Evolutionary conservation across 306 rosid species (phyloP).

Genomic region (Lathyrus aphaca): DNA sequence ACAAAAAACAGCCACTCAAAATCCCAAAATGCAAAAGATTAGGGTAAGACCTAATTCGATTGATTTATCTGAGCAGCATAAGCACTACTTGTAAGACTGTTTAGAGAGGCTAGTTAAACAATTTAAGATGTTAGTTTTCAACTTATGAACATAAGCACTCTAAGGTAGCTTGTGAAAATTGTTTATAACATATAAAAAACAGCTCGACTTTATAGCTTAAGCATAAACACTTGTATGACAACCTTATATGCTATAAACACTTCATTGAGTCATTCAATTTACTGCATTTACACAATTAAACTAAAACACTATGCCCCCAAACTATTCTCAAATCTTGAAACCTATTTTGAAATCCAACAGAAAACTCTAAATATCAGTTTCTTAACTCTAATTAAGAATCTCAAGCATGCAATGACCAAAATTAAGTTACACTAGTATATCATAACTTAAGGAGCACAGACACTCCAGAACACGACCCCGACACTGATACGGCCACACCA

Average conservation of each 20-base stretch:
- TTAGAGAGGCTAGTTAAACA: background rate
- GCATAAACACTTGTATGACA: background rate
- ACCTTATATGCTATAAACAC: background rate
- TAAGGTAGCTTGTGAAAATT: background rate
- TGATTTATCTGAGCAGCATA: background rate
- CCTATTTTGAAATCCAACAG: background rate
- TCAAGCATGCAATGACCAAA: slow-evolving; percentile 10
- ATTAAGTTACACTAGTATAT: background rate
- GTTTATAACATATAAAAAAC: background rate
- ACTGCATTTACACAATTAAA: slow-evolving; percentile 3
- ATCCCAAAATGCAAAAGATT: slow-evolving; percentile 6
- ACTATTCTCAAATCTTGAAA: slow-evolving; percentile 13
- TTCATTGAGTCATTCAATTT: background rate
- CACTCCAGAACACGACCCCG: no score
- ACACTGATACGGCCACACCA: no score
- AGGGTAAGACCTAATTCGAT: background rate
- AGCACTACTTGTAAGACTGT: background rate
- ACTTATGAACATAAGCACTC: background rate
- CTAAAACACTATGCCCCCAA: background rate
- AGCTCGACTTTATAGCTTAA: background rate
- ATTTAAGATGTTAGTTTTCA: background rate
- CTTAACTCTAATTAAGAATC: slow-evolving; percentile 1
- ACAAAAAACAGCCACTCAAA: background rate
- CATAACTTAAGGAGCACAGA: no score
- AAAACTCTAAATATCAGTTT: background rate